Conservation (phyloP, 768 basidiomycete species). For the Boletellus emodensis region DNA sequence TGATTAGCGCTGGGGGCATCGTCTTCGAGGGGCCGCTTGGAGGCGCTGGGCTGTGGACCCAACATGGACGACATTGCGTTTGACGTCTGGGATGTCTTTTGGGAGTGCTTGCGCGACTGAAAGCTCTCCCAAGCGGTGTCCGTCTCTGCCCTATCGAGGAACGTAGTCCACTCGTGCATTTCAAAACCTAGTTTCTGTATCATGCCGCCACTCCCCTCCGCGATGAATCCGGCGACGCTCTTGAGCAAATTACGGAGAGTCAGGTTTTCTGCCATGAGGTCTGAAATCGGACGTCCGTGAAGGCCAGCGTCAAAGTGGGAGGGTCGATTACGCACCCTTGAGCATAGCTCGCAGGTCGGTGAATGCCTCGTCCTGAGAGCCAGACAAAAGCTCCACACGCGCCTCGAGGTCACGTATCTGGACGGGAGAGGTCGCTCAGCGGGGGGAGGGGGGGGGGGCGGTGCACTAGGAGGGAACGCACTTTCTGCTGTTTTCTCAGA, state of each 20-base stretch:
- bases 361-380: constrained; percentile 85
- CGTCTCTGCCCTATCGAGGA: constrained; percentile 82
- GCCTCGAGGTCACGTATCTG: constrained; percentile 96
- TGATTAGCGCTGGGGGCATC: constrained; percentile 22
- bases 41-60: constrained; percentile 18
- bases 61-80: constrained; percentile 30
- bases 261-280: constrained; percentile 88
- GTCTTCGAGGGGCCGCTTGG: constrained; percentile 32
- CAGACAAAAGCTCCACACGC: constrained; percentile 90
- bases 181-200: constrained; percentile 79
- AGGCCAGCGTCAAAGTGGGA: neutral
- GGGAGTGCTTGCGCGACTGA: constrained; percentile 55
- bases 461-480: constrained; percentile 26
- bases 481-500: constrained; percentile 85
- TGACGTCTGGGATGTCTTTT: constrained; percentile 29
- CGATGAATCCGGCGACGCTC: constrained; percentile 75
- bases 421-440: constrained; percentile 5
- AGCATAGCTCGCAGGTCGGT: constrained; percentile 79
- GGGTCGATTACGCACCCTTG: constrained; percentile 47
- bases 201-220: constrained; percentile 79
- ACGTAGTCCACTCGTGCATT: constrained; percentile 70
- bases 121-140: constrained; percentile 93
- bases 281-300: constrained; percentile 33
- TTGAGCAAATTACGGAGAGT: constrained; percentile 75
- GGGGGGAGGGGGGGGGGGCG: neutral